These are phyloP conservation scores for Penicillium sp. DNA, from an alignment of 2,329 filamentous ascomycete species.

Conservation along the genomic window DNA sequence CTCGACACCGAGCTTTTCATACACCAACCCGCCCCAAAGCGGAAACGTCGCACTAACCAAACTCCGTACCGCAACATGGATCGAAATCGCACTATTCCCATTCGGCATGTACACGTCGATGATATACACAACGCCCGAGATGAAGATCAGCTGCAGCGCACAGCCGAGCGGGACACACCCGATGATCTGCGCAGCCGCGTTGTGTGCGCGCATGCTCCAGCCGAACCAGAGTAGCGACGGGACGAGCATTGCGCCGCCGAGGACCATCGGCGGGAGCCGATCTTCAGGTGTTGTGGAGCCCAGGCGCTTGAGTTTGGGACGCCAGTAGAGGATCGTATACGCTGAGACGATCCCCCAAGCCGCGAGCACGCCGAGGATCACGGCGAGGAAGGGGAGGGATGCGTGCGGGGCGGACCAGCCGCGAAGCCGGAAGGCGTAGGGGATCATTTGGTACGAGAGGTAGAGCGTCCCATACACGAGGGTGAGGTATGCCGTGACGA, in stretches of 20 bases:
- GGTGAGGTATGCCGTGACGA: slow-evolving; percentile 48
- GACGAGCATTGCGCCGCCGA: slow-evolving; percentile 47
- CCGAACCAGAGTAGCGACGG: slow-evolving; percentile 53
- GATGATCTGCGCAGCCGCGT: slow-evolving; percentile 48
- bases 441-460: slow-evolving; percentile 40
- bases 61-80: slow-evolving; percentile 40
- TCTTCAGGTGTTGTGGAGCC: slow-evolving; percentile 44
- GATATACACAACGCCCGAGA: slow-evolving; percentile 44
- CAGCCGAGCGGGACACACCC: slow-evolving; percentile 49
- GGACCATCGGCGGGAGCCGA: slow-evolving; percentile 50
- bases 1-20: slow-evolving; percentile 24
- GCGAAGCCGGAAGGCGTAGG: slow-evolving; percentile 35
- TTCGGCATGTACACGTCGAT: slow-evolving; percentile 43
- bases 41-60: slow-evolving; percentile 37
- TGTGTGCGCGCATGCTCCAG: slow-evolving; percentile 48
- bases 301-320: slow-evolving; percentile 12
- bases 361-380: slow-evolving; percentile 28
- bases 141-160: slow-evolving; percentile 45
- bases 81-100: slow-evolving; percentile 41
- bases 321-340: slow-evolving; percentile 38
- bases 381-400: slow-evolving; percentile 27
- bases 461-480: slow-evolving; percentile 37
- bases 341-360: slow-evolving; percentile 35
- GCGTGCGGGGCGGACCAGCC: slow-evolving; percentile 34
- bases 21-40: slow-evolving; percentile 28